These are phyloP conservation scores for Coemansia interrupta DNA, from an alignment of 192 early-diverging fungal species.

Conservation along the genomic window DNA sequence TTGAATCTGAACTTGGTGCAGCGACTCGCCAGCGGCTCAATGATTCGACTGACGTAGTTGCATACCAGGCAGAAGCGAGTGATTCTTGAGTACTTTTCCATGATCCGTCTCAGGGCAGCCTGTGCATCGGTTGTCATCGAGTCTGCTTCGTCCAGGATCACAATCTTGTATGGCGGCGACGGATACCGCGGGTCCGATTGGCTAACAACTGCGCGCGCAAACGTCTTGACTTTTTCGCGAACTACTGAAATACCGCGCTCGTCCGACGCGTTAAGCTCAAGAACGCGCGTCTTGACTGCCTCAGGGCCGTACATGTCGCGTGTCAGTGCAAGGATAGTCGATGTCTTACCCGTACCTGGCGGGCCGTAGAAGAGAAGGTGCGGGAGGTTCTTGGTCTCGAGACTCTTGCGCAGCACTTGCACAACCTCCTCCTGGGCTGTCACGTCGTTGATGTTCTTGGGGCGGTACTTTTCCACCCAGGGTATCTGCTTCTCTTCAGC, in stretches of 20 bases:
- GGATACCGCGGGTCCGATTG: constrained; percentile 29
- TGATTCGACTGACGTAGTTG: constrained; percentile 65
- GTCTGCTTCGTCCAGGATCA: constrained; percentile 97
- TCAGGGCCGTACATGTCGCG: constrained; percentile 67
- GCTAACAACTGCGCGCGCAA: constrained; percentile 75
- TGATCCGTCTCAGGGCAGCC: constrained; percentile 84
- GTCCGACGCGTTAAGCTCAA: constrained; percentile 96
- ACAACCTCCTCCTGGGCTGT: constrained; percentile 90
- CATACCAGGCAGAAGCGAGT: constrained; percentile 91
- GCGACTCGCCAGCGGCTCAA: constrained; percentile 88
- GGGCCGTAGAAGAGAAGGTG: constrained; percentile 98
- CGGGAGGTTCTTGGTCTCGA: constrained; percentile 90
- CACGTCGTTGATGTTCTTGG: constrained; percentile 80
- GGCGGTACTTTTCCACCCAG: constrained; percentile 96
- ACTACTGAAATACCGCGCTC: constrained; percentile 95
- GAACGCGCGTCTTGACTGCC: constrained; percentile 69
- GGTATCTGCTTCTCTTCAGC: constrained; percentile 45
- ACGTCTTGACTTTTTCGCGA: constrained; percentile 90
- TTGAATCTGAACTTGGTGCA: constrained; percentile 96
- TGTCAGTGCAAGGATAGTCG: constrained; percentile 86
- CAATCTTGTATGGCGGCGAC: constrained; percentile 89
- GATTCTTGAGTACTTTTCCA: constrained; percentile 90
- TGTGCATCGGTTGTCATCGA: constrained; percentile 95
- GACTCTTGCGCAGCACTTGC: constrained; percentile 72
- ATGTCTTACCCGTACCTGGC: constrained; percentile 96